phyloP scores from a whole-genome alignment of 768 basidiomycete genomes.

The Trametes elegans region DNA sequence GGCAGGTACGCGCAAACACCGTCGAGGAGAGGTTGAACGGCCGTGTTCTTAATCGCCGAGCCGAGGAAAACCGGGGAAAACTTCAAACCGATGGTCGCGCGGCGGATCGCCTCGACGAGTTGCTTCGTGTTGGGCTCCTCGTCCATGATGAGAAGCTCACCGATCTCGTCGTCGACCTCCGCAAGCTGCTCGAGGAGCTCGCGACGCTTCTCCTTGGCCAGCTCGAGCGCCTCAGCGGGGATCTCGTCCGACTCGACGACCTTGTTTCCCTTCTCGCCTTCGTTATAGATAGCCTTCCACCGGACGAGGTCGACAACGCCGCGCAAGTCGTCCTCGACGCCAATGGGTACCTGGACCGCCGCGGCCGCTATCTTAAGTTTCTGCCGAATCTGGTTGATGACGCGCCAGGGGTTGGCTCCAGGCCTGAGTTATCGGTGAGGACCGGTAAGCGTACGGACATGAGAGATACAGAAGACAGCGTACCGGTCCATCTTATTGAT shows the following conservation, averaged over 20 bases:
- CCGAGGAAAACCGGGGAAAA: conserved; percentile 98
- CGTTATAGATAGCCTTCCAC: conserved; percentile 93
- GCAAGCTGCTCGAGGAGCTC: conserved; percentile 95
- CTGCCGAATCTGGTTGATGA: conserved; percentile 84
- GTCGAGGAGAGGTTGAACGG: conserved; percentile 89
- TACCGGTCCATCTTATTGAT: conserved; percentile 99
- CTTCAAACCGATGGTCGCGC: conserved; percentile 81
- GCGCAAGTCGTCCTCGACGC: conserved; percentile 78
- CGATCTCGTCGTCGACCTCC: conserved; percentile 95
- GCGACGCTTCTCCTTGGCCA: conserved; percentile 79
- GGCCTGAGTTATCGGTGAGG: conserved; percentile 54
- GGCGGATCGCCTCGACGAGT: conserved; percentile 82
- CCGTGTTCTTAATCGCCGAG: conserved; percentile 96
- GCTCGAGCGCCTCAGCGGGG: conserved; percentile 66
- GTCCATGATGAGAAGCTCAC: conserved; percentile 87
- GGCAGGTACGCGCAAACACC: conserved; percentile 96
- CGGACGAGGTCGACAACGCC: conserved; percentile 94
- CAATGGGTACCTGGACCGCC: conserved; percentile 95
- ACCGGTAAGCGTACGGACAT: not conserved
- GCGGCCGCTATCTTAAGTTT: conserved; percentile 94
- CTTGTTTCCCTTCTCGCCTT: conserved; percentile 86
- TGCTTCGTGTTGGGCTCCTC: conserved; percentile 68
- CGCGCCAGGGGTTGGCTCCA: conserved; percentile 96
- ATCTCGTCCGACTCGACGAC: conserved; percentile 87
- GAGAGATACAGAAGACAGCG: conserved; percentile 4